Percentiles rank a stretch among this genome's conserved stretches.
Conservation (phyloP, 2,329 filamentous ascomycete species). For the Monosporascus sp. region DNA sequence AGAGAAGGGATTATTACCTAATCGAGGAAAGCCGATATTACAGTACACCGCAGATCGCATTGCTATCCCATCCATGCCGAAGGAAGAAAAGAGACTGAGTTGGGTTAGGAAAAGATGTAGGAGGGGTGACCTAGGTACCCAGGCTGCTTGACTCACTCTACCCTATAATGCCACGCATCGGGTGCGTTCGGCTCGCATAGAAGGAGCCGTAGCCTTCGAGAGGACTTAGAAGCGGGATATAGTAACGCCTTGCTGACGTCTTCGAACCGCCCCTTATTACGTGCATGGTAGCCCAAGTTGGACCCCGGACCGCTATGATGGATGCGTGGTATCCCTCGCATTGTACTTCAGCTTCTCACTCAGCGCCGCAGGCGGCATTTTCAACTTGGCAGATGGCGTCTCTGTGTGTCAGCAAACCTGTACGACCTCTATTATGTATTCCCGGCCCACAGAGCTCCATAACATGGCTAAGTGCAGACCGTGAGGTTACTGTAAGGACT, state of each 20-base stretch:
- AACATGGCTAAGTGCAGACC: conserved; percentile 12
- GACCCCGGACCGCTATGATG: too few species aligned
- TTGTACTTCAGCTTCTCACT: background rate
- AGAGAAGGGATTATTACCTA: background rate
- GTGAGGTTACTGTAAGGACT: conserved; percentile 27
- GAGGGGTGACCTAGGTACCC: background rate
- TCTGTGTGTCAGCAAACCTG: conserved; percentile 11
- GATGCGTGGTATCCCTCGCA: too few species aligned
- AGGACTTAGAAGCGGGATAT: too few species aligned
- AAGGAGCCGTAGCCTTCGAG: background rate
- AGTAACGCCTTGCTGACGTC: too few species aligned
- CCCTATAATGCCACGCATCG: background rate
- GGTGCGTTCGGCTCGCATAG: background rate
- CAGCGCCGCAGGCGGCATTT: background rate
- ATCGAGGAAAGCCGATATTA: background rate
- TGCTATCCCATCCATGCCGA: background rate
- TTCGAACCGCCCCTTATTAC: too few species aligned
- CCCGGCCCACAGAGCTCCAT: conserved; percentile 9
- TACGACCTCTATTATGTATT: conserved; percentile 1
- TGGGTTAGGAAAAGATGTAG: background rate
- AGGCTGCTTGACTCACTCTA: background rate
- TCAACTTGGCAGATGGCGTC: conserved; percentile 6
- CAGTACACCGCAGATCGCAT: background rate
- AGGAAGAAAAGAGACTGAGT: background rate
- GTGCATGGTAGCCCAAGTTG: too few species aligned